Evolutionary conservation across 116 monocot species (phyloP).

Genomic region (Iris pallida): DNA sequence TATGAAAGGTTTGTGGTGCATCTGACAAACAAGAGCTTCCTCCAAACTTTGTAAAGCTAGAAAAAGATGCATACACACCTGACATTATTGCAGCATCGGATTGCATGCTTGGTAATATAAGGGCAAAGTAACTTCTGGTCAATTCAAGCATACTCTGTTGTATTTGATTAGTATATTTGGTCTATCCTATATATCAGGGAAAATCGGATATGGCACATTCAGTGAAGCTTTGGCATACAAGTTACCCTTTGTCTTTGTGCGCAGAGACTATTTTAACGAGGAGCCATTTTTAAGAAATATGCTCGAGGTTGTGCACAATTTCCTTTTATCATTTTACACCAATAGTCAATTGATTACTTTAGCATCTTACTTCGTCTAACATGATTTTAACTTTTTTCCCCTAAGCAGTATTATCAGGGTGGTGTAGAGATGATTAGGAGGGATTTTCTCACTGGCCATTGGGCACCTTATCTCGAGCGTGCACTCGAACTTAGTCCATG

Average conservation of each 20-base stretch:
- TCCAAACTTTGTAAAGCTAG: slow-evolving; percentile 82
- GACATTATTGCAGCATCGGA: slow-evolving; percentile 94
- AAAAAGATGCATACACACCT: slow-evolving; percentile 94
- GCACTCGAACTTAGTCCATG: slow-evolving; percentile 80
- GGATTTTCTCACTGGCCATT: slow-evolving; percentile 89
- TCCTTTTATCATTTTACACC: not conserved
- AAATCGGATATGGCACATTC: slow-evolving; percentile 95
- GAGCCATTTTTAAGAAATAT: slow-evolving; percentile 97
- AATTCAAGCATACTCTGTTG: not conserved
- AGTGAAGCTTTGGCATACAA: slow-evolving; percentile 97
- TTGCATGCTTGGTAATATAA: slow-evolving; percentile 90
- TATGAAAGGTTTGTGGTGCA: slow-evolving; percentile 85
- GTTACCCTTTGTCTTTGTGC: slow-evolving; percentile 91
- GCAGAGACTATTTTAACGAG: slow-evolving; percentile 99
- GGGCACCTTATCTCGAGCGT: slow-evolving; percentile 82
- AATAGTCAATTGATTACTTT: not conserved
- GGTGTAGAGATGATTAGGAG: slow-evolving; percentile 99
- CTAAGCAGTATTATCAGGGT: slow-evolving; percentile 69
- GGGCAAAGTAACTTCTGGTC: not conserved
- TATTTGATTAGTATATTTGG: not conserved
- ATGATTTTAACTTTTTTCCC: slow-evolving; percentile 3
- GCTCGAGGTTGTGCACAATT: slow-evolving; percentile 65
- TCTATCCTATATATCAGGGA: slow-evolving; percentile 44
- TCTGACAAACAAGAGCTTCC: slow-evolving; percentile 85
- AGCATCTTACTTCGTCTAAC: not conserved